Evolutionary conservation across 176 grass and related monocot species (phyloP).

Genomic region (Avena insularis): DNA sequence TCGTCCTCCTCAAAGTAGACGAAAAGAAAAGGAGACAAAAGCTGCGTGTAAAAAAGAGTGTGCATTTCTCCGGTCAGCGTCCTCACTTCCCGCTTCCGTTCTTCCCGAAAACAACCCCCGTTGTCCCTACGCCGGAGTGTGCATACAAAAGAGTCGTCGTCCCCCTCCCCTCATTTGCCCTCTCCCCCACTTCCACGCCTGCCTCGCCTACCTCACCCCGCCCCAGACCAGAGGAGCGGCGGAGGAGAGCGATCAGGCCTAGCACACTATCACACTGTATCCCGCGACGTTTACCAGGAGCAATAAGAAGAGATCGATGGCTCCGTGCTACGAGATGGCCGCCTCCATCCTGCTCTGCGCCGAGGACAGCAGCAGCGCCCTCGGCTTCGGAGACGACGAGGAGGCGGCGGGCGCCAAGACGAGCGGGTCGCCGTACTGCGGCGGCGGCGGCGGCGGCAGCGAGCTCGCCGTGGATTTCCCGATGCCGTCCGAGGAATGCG

Average conservation of each 20-base stretch:
- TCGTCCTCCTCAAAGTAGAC: too few relatives aligned
- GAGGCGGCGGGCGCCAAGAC: slow-evolving; percentile 30
- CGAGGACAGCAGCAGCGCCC: slow-evolving; percentile 86
- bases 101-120: slow-evolving; percentile 43
- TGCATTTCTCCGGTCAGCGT: slow-evolving; percentile 33
- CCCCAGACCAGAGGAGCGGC: slow-evolving; percentile 13
- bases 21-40: slow-evolving; percentile 40
- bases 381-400: slow-evolving; percentile 60
- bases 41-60: background rate
- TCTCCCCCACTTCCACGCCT: slow-evolving; percentile 7
- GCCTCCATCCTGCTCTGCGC: slow-evolving; percentile 90
- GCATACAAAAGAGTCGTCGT: slow-evolving; percentile 38
- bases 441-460: slow-evolving; percentile 25
- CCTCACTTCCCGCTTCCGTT: slow-evolving; percentile 42
- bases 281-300: background rate
- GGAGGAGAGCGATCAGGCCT: slow-evolving; percentile 21
- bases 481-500: slow-evolving; percentile 73
- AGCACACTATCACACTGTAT: slow-evolving; percentile 5
- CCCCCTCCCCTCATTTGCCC: background rate
- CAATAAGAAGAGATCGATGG: slow-evolving; percentile 39
- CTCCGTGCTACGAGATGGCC: slow-evolving; percentile 69
- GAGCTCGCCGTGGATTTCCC: slow-evolving; percentile 48
- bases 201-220: slow-evolving; percentile 9
- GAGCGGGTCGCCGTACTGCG: slow-evolving; percentile 10
- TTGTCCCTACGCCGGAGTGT: background rate